Evolutionary conservation across 2,329 filamentous ascomycete species (phyloP).

Genomic region (Verticillium albo-atrum): DNA sequence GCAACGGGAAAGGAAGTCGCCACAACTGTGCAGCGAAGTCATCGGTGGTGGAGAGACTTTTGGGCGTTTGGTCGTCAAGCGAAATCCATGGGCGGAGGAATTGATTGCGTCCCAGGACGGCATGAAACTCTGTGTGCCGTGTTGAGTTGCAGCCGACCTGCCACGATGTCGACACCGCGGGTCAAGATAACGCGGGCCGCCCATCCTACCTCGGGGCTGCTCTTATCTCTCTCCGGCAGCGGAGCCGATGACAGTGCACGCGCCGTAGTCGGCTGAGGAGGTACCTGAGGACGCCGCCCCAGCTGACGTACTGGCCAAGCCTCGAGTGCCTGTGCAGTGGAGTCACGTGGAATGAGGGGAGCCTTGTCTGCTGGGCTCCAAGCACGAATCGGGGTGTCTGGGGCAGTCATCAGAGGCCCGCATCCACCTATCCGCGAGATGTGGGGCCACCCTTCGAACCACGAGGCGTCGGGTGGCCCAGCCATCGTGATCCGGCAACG

Average conservation of each 20-base stretch:
- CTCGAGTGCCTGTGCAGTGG: not conserved
- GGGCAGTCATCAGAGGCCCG: not conserved
- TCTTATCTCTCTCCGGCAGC: not conserved
- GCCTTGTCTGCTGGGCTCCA: too few species aligned
- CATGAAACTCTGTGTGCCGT: not conserved
- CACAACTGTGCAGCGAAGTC: constrained; percentile 1
- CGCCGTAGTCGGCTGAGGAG: not conserved
- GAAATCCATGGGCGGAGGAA: not conserved
- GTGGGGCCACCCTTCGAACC: not conserved
- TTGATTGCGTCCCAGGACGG: not conserved
- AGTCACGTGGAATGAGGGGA: not conserved
- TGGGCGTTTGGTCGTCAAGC: not conserved
- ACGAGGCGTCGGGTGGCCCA: not conserved
- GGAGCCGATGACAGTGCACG: not conserved
- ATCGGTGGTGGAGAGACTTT: not conserved
- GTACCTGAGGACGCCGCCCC: not conserved
- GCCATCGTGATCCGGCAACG: not conserved
- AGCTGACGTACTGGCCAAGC: not conserved
- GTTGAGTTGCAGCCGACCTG: not conserved
- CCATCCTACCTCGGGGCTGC: not conserved
- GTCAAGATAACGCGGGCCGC: not conserved
- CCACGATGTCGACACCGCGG: not conserved
- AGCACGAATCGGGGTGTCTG: not conserved
- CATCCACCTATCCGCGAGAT: not conserved
- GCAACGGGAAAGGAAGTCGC: not conserved